Evolutionary conservation across 1,139 yeast genomes (phyloP).

Genomic region (Debaryomycetaceae sp.): DNA sequence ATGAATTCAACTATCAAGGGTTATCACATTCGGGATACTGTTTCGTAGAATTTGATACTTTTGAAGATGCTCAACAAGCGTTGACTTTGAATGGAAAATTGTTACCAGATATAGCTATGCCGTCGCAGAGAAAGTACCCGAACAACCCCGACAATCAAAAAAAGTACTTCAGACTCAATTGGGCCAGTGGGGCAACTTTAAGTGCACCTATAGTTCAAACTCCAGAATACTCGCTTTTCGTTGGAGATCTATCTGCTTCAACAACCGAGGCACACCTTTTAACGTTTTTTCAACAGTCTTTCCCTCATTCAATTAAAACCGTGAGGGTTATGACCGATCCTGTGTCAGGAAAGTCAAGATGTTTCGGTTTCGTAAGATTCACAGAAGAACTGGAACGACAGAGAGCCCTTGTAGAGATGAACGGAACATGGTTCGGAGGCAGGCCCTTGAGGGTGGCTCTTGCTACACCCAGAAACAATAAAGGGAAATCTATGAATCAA

Average conservation of each 20-base stretch:
- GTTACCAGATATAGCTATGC: constrained; percentile 55
- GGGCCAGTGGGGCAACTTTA: constrained; percentile 69
- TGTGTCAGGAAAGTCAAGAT: constrained; percentile 64
- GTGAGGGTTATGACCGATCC: constrained; percentile 79
- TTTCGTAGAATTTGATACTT: constrained; percentile 62
- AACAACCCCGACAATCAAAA: constrained; percentile 53
- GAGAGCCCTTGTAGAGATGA: constrained; percentile 66
- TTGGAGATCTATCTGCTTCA: constrained; percentile 74
- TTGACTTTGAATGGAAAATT: constrained; percentile 60
- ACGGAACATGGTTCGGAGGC: constrained; percentile 72
- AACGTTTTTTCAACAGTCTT: constrained; percentile 62
- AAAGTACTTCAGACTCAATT: constrained; percentile 61
- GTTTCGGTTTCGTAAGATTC: constrained; percentile 75
- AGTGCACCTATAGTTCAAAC: constrained; percentile 49
- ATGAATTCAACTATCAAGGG: constrained; percentile 25
- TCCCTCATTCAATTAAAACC: constrained; percentile 58
- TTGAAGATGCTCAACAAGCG: constrained; percentile 65
- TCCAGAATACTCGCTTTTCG: constrained; percentile 64
- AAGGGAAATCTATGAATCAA: constrained; percentile 3
- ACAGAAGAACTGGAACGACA: constrained; percentile 61
- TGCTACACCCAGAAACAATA: constrained; percentile 52
- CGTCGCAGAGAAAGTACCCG: constrained; percentile 40
- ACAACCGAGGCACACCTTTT: constrained; percentile 68
- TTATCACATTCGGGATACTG: constrained; percentile 68
- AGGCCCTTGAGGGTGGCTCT: constrained; percentile 70